Base-by-base conservation (phyloP, 805 yeast genomes). In the Candida wancherniae region DNA sequence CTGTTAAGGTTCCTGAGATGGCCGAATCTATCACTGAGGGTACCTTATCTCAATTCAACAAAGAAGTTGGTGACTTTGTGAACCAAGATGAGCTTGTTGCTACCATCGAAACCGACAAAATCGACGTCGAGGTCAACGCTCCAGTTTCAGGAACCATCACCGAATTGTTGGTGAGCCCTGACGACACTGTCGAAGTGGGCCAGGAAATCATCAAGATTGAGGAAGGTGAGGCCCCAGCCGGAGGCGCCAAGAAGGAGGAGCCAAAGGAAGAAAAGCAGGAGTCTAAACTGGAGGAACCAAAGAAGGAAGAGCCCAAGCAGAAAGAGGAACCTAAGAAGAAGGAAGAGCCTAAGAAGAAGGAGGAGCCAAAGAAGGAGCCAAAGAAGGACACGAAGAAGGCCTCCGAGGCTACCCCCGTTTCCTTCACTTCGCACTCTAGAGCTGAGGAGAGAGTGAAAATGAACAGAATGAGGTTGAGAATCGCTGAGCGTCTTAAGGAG, bases 391-490 rank as follows among this genome's bases (percentile, higher is more conserved):
- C 33, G n/a, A 37, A 31, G 36, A 15, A 29, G 27, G 32, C 28
- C 14, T 13, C 25, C 22, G 34, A 39, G 28, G 13, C 37, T 9
- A 26, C 31, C 22, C 51, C 62, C 25, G 47, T 53, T 17, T 41
- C 63, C 4, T 63, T 63, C 55, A 62, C 68, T 31, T 44, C 51
- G 30, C 85, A 84, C 55, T 73, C 92, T 37, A 84, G 98, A 71
- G 63, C 68, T 40, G 97, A 92, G 69, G 83, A 80, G 57, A 77
- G 87, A 60, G 94, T 92, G 44, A 90, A 90, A 74, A 90, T 90
- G 97, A 92, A 88, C 80, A 84, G 98, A 73, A 92, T 90, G 97
- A 83, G 98, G 70, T 67, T 85, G 68, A 85, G 98, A 75, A 92
- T 92, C 48, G 95, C 98, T 39, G 97, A 90, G 73, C 85, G 98